Conservation (phyloP, 352 stramenopile species). For the Saprolegnia parasitica region DNA sequence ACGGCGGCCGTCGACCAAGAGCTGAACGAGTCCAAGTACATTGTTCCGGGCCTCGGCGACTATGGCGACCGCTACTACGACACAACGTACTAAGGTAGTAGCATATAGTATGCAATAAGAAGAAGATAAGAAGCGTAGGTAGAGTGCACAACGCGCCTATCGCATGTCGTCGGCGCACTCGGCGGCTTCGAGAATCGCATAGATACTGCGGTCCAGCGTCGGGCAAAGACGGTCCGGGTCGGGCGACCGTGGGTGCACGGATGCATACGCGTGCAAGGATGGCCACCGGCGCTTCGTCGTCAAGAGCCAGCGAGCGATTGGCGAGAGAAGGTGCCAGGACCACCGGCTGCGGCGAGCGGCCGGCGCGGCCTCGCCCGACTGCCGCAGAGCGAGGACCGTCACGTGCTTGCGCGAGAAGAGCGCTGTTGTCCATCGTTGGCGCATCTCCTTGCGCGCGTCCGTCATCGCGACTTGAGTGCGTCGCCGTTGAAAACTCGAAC, state of each 20-base stretch:
- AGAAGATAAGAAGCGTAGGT: background rate
- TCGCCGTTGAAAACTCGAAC: background rate
- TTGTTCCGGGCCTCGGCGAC: slow-evolving; percentile 94
- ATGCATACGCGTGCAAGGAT: background rate
- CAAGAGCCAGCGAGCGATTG: background rate
- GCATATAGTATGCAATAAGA: too few species aligned
- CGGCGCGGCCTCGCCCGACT: background rate
- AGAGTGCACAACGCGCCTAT: background rate
- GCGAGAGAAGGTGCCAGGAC: background rate
- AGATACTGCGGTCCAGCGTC: background rate
- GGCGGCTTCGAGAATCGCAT: background rate
- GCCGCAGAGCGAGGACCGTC: too few species aligned
- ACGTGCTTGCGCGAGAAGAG: background rate
- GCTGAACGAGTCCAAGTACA: slow-evolving; percentile 95
- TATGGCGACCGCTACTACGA: slow-evolving; percentile 93
- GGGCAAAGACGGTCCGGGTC: slow-evolving; percentile 4
- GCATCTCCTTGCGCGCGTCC: too few species aligned
- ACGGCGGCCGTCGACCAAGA: slow-evolving; percentile 75
- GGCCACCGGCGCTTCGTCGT: background rate
- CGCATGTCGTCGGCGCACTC: background rate
- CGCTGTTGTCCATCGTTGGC: background rate
- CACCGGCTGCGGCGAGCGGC: background rate
- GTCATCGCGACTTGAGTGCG: background rate
- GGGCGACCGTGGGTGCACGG: background rate
- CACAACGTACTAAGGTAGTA: slow-evolving; percentile 35